phyloP scores from a whole-genome alignment of 805 yeast genomes.

The Candida orba region DNA sequence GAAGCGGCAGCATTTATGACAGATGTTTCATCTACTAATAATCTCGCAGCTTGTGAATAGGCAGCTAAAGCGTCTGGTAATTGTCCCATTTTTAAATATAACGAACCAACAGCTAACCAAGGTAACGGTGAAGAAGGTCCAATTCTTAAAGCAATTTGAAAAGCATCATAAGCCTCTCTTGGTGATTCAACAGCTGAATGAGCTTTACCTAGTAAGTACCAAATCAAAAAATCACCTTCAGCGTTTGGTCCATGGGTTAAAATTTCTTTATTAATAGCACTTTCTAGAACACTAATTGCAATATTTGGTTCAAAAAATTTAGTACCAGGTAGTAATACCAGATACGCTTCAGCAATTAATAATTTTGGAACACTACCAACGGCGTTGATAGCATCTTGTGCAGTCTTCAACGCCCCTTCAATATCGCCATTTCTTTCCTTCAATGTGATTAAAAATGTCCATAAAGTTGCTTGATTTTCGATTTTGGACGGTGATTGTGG shows the following conservation, averaged over 20 bases:
- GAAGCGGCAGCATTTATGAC: constrained; percentile 30
- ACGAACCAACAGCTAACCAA: constrained; percentile 60
- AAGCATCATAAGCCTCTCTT: constrained; percentile 45
- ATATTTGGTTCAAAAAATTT: constrained; percentile 26
- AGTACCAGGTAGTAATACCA: constrained; percentile 32
- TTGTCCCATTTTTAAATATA: constrained; percentile 53
- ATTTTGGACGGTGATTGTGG: constrained; percentile 38
- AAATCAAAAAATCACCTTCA: constrained; percentile 45
- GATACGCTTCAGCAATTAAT: constrained; percentile 41
- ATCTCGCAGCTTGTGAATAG: constrained; percentile 54
- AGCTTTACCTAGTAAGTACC: constrained; percentile 48
- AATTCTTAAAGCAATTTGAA: constrained; percentile 46
- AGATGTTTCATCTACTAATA: constrained; percentile 40
- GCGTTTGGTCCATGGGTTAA: constrained; percentile 14
- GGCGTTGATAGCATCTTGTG: constrained; percentile 40
- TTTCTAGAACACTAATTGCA: constrained; percentile 32
- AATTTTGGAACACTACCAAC: constrained; percentile 40
- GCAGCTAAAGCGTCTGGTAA: constrained; percentile 61
- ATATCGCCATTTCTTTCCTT: constrained; percentile 40
- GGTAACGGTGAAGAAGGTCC: constrained; percentile 50
- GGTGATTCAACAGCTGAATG: constrained; percentile 40
- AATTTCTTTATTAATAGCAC: constrained; percentile 23
- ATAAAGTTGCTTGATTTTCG: constrained; percentile 41
- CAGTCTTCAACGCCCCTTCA: constrained; percentile 40
- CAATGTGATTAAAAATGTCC: constrained; percentile 47